These are phyloP conservation scores for Coemansia sp. DNA, from an alignment of 371 early-diverging fungal species.

Conservation along the genomic window DNA sequence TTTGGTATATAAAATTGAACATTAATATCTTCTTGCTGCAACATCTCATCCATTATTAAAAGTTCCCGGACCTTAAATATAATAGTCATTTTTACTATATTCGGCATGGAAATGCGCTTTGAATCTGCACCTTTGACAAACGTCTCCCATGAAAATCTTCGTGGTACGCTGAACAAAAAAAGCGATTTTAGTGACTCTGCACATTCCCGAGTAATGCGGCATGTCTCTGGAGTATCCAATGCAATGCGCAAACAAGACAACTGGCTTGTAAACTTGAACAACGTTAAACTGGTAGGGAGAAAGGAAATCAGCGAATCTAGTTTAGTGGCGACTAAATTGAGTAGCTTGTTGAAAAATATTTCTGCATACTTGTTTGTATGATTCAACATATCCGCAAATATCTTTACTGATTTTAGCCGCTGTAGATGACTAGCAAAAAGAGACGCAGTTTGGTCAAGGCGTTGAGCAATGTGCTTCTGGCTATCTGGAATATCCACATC, in stretches of 20 bases:
- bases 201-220: neutral
- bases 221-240: neutral
- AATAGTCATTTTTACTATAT: neutral
- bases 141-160: neutral
- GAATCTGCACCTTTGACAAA: neutral
- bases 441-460: neutral
- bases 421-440: neutral
- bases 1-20: neutral
- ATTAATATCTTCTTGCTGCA: neutral
- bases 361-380: neutral
- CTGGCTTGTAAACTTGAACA: neutral
- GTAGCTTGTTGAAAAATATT: neutral
- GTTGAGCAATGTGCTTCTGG: neutral
- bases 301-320: neutral
- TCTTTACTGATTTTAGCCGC: neutral
- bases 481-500: neutral
- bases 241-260: neutral
- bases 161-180: neutral
- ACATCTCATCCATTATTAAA: neutral
- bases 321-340: neutral
- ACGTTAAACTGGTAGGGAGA: neutral
- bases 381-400: neutral
- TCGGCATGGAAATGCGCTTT: neutral
- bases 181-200: neutral
- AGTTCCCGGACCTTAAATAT: neutral